Evolutionary conservation across 495 filamentous ascomycete genomes (phyloP).

Genomic region (Neurospora sp.): DNA sequence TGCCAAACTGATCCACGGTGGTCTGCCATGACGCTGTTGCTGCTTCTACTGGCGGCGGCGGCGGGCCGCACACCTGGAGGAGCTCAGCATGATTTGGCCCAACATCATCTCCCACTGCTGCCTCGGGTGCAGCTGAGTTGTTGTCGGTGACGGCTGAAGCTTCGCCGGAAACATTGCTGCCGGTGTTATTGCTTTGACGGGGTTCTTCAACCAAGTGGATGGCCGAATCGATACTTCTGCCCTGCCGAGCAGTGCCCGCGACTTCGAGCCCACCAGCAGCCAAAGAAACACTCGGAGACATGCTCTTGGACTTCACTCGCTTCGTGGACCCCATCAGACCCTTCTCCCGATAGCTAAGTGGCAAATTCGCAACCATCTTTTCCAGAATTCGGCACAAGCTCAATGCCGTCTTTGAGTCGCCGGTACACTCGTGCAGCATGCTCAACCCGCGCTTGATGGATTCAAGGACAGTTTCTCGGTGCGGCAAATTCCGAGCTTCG

Average conservation of each 20-base stretch:
- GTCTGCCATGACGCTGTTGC: neutral
- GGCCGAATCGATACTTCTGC: neutral
- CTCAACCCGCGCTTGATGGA: slow-evolving; percentile 27
- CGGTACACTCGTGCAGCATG: slow-evolving; percentile 27
- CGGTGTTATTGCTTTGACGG: neutral
- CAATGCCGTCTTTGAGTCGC: slow-evolving; percentile 18
- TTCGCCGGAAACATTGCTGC: neutral
- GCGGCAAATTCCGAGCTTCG: slow-evolving; percentile 28
- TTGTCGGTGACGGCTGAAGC: neutral
- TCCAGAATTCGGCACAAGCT: slow-evolving; percentile 20
- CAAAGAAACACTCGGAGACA: neutral
- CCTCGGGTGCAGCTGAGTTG: neutral
- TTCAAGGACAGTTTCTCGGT: slow-evolving; percentile 30
- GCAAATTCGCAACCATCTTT: slow-evolving; percentile 14
- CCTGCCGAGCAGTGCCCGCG: neutral
- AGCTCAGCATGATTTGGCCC: neutral
- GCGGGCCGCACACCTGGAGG: neutral
- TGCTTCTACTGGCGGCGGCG: neutral
- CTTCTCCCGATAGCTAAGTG: slow-evolving; percentile 16
- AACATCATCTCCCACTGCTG: neutral
- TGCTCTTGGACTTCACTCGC: slow-evolving; percentile 3
- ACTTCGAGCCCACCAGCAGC: neutral
- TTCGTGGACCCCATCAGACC: slow-evolving; percentile 13
- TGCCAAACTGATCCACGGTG: neutral
- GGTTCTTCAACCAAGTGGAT: neutral